Evolutionary conservation across 2,329 filamentous ascomycete genomes (phyloP), one percentile per base, ranked within the genome.

Genomic region (Exophiala bonariae): DNA sequence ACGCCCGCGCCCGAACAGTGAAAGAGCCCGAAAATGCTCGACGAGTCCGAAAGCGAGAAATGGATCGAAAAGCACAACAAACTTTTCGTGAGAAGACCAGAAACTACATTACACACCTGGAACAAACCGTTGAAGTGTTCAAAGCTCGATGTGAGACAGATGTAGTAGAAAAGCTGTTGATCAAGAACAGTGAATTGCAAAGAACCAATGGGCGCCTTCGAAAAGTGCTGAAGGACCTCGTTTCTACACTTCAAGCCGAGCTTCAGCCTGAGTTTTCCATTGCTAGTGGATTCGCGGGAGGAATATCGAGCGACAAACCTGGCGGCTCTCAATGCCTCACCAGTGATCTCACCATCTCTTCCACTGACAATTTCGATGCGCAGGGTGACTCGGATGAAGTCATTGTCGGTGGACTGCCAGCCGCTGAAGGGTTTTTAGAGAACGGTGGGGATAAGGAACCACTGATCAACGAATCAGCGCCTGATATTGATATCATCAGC

Each of bases 61-160:
- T 9, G 4, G 35, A 38, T 22, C 4, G 35, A 38, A 19, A 18
- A 4, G 35, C 35, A 8, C 35, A 38, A 19, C 16, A 19, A 19
- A n/a, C 35, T 8, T 18, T 38, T 8, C 14, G 35, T 18, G 35
- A 38, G 16, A 38, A 38, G n/a, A 38, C 35, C 16, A 16, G 19
- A n/a, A 38, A 38, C 16, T 20, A 38, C 16, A 38, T 38, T 8
- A 19, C 35, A 4, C 7, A 38, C 19, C 35, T 38, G n/a, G 35
- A 38, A 31, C 28, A 31, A n/a, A 31, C n/a, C 9, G 28, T 31
- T 9, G 28, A 31, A 31, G 28, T n/a, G n/a, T 31, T 8, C 28
- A 31, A 31, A 31, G 28, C 28, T n/a, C 9, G n/a, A n/a, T 9
- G 28, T n/a, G 9, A 31, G 28, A 9, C 28, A 31, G 28, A 31